Conservation (phyloP, 2,329 filamentous ascomycete species). For the Cordyceps fumosorosea region DNA sequence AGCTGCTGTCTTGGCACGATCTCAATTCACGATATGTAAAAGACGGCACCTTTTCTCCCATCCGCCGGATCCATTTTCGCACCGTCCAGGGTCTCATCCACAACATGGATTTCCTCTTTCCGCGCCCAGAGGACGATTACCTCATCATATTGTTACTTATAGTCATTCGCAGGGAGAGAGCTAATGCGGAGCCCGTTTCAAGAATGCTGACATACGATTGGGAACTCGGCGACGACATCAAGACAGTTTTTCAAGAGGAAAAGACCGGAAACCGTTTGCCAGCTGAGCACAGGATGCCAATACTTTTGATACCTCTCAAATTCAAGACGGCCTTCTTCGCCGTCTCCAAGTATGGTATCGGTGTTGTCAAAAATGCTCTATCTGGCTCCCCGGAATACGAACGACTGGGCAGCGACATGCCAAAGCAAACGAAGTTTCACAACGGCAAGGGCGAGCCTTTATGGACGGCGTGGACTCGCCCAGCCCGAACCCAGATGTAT, state of each 20-base stretch:
- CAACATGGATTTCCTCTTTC: slow-evolving; percentile 80
- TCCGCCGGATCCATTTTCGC: slow-evolving; percentile 41
- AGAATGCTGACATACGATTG: slow-evolving; percentile 55
- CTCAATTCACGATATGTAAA: slow-evolving; percentile 44
- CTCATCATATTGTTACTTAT: slow-evolving; percentile 73
- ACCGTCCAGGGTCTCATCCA: slow-evolving; percentile 66
- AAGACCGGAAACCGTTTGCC: slow-evolving; percentile 45
- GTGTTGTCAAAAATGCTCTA: slow-evolving; percentile 49
- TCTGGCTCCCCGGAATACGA: slow-evolving; percentile 43
- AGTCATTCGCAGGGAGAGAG: slow-evolving; percentile 36
- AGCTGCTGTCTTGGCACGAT: slow-evolving; percentile 51
- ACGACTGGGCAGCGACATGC: slow-evolving; percentile 34
- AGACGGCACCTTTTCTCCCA: slow-evolving; percentile 46
- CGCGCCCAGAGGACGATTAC: slow-evolving; percentile 56
- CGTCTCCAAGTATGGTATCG: slow-evolving; percentile 54
- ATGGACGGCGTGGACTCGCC: slow-evolving; percentile 82
- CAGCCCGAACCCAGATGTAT: slow-evolving; percentile 59
- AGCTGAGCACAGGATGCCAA: slow-evolving; percentile 50
- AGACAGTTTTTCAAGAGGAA: slow-evolving; percentile 37
- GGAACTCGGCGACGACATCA: slow-evolving; percentile 45
- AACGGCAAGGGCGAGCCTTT: slow-evolving; percentile 47
- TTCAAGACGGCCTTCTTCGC: slow-evolving; percentile 65
- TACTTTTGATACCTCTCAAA: slow-evolving; percentile 65
- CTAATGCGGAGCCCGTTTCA: slow-evolving; percentile 27
- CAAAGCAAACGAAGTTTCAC: slow-evolving; percentile 37